A percentile compares a stretch with the other conserved stretches of the same genome.
Conservation (phyloP, 352 stramenopile genomes). For the Phytophthora quininea region DNA sequence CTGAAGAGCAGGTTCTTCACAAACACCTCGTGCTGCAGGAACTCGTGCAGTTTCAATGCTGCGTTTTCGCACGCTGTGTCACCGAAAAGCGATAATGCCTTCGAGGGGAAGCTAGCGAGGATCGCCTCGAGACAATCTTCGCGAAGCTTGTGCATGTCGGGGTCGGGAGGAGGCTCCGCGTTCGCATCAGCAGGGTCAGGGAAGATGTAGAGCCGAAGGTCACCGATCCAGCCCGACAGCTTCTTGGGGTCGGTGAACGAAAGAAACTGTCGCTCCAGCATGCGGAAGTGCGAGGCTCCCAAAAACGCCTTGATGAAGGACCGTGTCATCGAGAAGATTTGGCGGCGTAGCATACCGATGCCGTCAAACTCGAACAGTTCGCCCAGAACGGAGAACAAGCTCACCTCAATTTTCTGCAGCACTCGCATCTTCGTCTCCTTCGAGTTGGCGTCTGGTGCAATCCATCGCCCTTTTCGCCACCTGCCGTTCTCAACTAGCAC, state of each 20-base stretch:
- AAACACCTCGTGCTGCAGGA: slow-evolving; percentile 88
- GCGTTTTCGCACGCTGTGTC: slow-evolving; percentile 77
- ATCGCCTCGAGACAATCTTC: slow-evolving; percentile 77
- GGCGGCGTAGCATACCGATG: slow-evolving; percentile 76
- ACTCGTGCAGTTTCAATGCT: slow-evolving; percentile 85
- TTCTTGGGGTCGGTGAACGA: slow-evolving; percentile 80
- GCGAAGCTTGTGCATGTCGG: slow-evolving; percentile 60
- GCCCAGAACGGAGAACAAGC: slow-evolving; percentile 72
- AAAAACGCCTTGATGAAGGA: slow-evolving; percentile 86
- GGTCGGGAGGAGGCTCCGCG: slow-evolving; percentile 18
- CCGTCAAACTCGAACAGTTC: slow-evolving; percentile 89
- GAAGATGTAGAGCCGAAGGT: slow-evolving; percentile 72
- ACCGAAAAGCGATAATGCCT: slow-evolving; percentile 77
- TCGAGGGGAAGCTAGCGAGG: slow-evolving; percentile 71
- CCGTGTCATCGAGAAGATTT: slow-evolving; percentile 84
- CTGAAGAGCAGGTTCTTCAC: slow-evolving; percentile 88
- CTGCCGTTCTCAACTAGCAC: slow-evolving; percentile 77
- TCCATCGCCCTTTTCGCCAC: slow-evolving; percentile 61
- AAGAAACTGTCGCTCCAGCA: slow-evolving; percentile 82
- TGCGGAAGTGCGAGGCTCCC: slow-evolving; percentile 79
- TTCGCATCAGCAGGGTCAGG: slow-evolving; percentile 28
- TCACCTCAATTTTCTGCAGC: slow-evolving; percentile 82
- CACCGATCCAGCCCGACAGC: slow-evolving; percentile 55
- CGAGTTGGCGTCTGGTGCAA: slow-evolving; percentile 65
- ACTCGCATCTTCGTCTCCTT: slow-evolving; percentile 86